Evolutionary conservation across 352 stramenopile genomes (phyloP).

Genomic region (Phytophthora chlamydospora): DNA sequence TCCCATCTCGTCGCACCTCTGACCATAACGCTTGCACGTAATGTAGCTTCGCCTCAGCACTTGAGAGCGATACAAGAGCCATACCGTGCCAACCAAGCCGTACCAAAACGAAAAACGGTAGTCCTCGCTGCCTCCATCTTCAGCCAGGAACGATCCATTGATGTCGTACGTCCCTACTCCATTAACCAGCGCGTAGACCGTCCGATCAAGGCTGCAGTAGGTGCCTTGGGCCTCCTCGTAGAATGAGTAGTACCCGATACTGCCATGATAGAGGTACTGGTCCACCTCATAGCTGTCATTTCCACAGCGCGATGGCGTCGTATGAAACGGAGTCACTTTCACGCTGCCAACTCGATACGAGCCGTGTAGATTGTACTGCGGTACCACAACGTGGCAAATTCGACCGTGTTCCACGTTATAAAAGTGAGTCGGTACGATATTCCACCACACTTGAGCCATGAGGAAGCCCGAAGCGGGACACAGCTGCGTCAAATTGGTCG

Average conservation of each 20-base stretch:
- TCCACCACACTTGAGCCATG: slow-evolving; percentile 29
- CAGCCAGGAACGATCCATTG: slow-evolving; percentile 8
- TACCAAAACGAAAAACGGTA: slow-evolving; percentile 24
- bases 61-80: slow-evolving; percentile 10
- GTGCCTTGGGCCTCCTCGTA: slow-evolving; percentile 19
- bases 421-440: slow-evolving; percentile 24
- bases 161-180: slow-evolving; percentile 17
- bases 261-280: slow-evolving; percentile 19
- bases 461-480: slow-evolving; percentile 14
- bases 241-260: slow-evolving; percentile 21
- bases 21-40: slow-evolving; percentile 7
- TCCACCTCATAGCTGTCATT: slow-evolving; percentile 16
- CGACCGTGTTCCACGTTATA: neutral
- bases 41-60: slow-evolving; percentile 14
- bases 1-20: slow-evolving; percentile 3
- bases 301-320: slow-evolving; percentile 1
- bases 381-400: slow-evolving; percentile 23
- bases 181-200: slow-evolving; percentile 13
- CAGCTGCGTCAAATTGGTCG: slow-evolving; percentile 3
- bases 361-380: slow-evolving; percentile 23
- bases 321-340: slow-evolving; percentile 1
- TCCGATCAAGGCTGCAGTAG: slow-evolving; percentile 18
- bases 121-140: neutral
- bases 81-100: neutral
- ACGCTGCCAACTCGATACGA: slow-evolving; percentile 7